Conservation (phyloP, 768 basidiomycete genomes). For the Rhizopogon roseolus region DNA sequence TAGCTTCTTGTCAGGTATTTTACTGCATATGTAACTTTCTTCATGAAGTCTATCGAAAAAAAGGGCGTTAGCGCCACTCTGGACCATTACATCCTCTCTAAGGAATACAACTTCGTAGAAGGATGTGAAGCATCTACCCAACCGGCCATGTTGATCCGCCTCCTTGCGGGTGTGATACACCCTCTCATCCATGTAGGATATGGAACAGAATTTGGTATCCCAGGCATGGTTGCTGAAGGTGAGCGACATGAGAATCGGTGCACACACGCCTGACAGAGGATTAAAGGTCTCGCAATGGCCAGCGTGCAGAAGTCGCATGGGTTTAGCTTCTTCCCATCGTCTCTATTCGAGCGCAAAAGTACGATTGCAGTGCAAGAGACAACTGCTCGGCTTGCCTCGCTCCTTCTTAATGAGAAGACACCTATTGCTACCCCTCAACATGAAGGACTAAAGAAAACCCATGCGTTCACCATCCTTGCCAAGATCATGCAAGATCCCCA, state of each 20-base stretch:
- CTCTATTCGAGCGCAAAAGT: conserved; percentile 3
- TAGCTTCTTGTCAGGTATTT: conserved; percentile 16
- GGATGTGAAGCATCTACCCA: conserved; percentile 17
- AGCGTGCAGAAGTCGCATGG: conserved; percentile 29
- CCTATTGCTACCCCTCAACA: conserved; percentile 22
- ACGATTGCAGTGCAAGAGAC: background rate
- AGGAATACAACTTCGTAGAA: conserved; percentile 17
- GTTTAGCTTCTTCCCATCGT: conserved; percentile 24
- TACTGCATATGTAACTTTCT: conserved; percentile 20
- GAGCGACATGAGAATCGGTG: background rate
- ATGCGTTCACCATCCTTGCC: conserved; percentile 45
- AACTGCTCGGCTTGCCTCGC: conserved; percentile 1
- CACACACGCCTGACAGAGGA: background rate
- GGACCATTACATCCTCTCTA: conserved; percentile 25
- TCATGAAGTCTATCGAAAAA: conserved; percentile 10
- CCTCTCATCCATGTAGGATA: conserved; percentile 59
- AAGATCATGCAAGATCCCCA: conserved; percentile 45
- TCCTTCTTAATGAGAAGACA: conserved; percentile 4
- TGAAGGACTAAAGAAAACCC: conserved; percentile 33
- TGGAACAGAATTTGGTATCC: conserved; percentile 58
- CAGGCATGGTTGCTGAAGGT: conserved; percentile 64
- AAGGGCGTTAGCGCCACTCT: conserved; percentile 12
- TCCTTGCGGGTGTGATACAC: conserved; percentile 48
- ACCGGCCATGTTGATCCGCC: conserved; percentile 51
- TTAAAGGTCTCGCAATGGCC: conserved; percentile 18